phyloP scores from a whole-genome alignment of 2,329 filamentous ascomycete genomes.

The Salinomyces thailandicus region DNA sequence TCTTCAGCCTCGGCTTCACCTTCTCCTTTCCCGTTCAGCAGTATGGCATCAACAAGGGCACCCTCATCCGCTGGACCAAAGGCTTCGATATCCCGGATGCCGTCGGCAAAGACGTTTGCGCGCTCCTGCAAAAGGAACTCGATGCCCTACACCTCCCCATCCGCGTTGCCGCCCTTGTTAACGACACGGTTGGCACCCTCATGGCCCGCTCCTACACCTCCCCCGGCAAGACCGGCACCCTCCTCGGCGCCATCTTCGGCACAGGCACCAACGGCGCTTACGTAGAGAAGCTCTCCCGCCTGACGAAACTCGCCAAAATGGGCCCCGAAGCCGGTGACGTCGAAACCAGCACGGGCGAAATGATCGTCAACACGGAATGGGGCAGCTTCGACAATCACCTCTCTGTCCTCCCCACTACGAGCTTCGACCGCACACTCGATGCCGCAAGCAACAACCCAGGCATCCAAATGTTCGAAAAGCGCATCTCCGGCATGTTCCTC shows the following conservation, averaged over 20 bases:
- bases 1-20: slow-evolving; percentile 94
- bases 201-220: slow-evolving; percentile 97
- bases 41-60: slow-evolving; percentile 87
- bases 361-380: slow-evolving; percentile 99
- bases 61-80: slow-evolving; percentile 94
- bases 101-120: slow-evolving; percentile 88
- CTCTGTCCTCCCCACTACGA: slow-evolving; percentile 73
- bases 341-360: slow-evolving; percentile 73
- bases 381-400: slow-evolving; percentile 94
- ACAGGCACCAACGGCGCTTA: slow-evolving; percentile 97
- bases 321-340: slow-evolving; percentile 46
- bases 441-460: slow-evolving; percentile 77
- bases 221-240: slow-evolving; percentile 71
- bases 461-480: slow-evolving; percentile 98
- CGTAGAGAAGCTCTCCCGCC: slow-evolving; percentile 77
- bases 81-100: slow-evolving; percentile 96
- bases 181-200: slow-evolving; percentile 93
- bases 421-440: slow-evolving; percentile 73
- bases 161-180: slow-evolving; percentile 88
- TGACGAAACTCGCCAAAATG: slow-evolving; percentile 59
- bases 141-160: slow-evolving; percentile 79
- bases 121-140: slow-evolving; percentile 77
- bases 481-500: slow-evolving; percentile 95
- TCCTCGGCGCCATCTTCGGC: slow-evolving; percentile 94
- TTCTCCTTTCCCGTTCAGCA: slow-evolving; percentile 97